Conservation (phyloP, 2,329 filamentous ascomycete species). For the Phyllosticta paracitricarpa region DNA sequence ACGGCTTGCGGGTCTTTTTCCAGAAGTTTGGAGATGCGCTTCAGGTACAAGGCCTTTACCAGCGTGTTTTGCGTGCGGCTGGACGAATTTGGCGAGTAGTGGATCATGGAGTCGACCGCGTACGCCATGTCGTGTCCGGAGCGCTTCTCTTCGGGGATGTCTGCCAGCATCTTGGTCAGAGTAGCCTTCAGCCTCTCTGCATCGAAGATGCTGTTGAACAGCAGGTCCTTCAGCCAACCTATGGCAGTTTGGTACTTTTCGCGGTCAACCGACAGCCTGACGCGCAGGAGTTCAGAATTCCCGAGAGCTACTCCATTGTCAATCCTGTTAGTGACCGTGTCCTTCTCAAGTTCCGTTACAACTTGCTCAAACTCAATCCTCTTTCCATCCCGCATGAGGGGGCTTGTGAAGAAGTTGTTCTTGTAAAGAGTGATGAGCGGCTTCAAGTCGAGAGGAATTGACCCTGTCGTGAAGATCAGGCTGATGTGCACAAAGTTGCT, state of each 20-base stretch:
- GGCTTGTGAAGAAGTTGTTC: constrained; percentile 91
- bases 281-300: constrained; percentile 70
- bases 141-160: constrained; percentile 86
- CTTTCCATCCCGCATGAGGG: constrained; percentile 66
- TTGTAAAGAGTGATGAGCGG: constrained; percentile 77
- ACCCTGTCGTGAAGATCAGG: constrained; percentile 67
- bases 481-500: constrained; percentile 86
- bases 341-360: constrained; percentile 79
- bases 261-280: constrained; percentile 77
- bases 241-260: constrained; percentile 79
- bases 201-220: constrained; percentile 86
- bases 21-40: constrained; percentile 71
- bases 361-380: constrained; percentile 82
- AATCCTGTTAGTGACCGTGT: constrained; percentile 77
- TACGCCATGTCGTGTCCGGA: constrained; percentile 61
- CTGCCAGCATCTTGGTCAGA: constrained; percentile 74
- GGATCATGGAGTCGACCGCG: constrained; percentile 62
- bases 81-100: constrained; percentile 67
- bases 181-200: constrained; percentile 49
- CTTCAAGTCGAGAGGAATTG: constrained; percentile 70
- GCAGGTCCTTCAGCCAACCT: constrained; percentile 72
- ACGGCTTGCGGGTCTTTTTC: constrained; percentile 66
- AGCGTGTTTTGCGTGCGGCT: constrained; percentile 70
- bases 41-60: constrained; percentile 79
- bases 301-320: constrained; percentile 58